A percentile compares a stretch with the other conserved stretches of the same genome.
Evolutionary conservation across 768 basidiomycete genomes (phyloP).

Genomic region (Rhodotorula paludigena): DNA sequence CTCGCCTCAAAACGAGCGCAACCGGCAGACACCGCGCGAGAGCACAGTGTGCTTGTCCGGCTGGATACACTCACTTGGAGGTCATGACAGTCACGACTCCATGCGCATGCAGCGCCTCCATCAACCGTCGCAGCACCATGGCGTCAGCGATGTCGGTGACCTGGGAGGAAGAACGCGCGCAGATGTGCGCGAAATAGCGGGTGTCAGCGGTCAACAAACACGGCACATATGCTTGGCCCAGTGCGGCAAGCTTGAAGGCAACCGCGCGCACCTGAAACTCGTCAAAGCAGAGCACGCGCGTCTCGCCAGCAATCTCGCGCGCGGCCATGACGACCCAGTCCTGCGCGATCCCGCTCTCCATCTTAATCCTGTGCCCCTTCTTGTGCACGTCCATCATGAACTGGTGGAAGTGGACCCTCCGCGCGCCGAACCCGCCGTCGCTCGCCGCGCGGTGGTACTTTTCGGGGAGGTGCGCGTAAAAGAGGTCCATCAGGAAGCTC

Average conservation of each 20-base stretch:
- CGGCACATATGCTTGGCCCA: background rate
- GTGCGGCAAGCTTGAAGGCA: background rate
- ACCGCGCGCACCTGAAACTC: slow-evolving; percentile 75
- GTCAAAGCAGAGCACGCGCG: slow-evolving; percentile 86
- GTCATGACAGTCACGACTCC: slow-evolving; percentile 95
- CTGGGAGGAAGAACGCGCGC: slow-evolving; percentile 46
- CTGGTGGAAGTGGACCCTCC: slow-evolving; percentile 90
- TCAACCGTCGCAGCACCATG: slow-evolving; percentile 86
- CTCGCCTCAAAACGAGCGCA: background rate
- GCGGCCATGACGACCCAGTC: slow-evolving; percentile 86
- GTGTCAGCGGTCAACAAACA: background rate
- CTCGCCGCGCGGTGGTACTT: slow-evolving; percentile 48
- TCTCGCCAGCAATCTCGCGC: slow-evolving; percentile 74
- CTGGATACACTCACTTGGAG: slow-evolving; percentile 75
- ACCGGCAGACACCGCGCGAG: too few relatives aligned
- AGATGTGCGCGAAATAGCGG: too few relatives aligned
- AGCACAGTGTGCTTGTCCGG: too few relatives aligned
- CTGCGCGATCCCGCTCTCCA: slow-evolving; percentile 60
- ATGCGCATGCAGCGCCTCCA: slow-evolving; percentile 77
- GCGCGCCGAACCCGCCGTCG: slow-evolving; percentile 54
- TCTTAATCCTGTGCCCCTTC: slow-evolving; percentile 75
- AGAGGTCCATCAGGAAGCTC: slow-evolving; percentile 98
- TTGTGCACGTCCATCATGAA: slow-evolving; percentile 99
- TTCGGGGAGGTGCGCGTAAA: slow-evolving; percentile 39
- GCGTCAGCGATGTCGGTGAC: slow-evolving; percentile 97